Conservation (phyloP, 306 rosid genomes). For the Castanea crenata region DNA sequence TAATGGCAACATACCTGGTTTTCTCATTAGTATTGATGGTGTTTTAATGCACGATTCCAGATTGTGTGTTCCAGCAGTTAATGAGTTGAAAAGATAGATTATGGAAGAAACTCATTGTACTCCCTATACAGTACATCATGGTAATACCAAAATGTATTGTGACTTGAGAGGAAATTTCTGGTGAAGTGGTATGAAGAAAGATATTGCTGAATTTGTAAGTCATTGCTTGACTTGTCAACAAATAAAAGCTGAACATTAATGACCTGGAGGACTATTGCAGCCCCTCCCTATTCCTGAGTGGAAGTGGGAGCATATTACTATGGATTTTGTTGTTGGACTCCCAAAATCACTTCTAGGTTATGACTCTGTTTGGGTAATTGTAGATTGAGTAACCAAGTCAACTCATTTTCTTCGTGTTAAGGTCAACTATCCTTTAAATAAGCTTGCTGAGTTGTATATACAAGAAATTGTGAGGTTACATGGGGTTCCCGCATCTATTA, state of each 20-base stretch:
- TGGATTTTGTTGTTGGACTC: not conserved
- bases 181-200: not conserved
- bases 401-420: too few relatives aligned
- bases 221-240: not conserved
- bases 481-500: not conserved
- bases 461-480: not conserved
- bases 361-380: not conserved
- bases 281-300: not conserved
- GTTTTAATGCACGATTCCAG: too few relatives aligned
- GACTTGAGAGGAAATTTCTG: not conserved
- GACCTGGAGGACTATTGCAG: not conserved
- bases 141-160: too few relatives aligned
- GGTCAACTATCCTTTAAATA: too few relatives aligned
- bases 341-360: not conserved
- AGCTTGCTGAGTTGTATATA: too few relatives aligned
- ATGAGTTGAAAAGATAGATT: too few relatives aligned
- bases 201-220: not conserved
- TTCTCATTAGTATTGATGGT: too few relatives aligned
- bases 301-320: not conserved
- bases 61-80: too few relatives aligned
- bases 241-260: not conserved
- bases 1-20: too few relatives aligned
- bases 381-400: not conserved
- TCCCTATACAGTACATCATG: too few relatives aligned
- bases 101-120: too few relatives aligned